These are phyloP conservation scores for Fusarium sp. DNA, from an alignment of 2,329 filamentous ascomycete genomes.

Conservation along the genomic window DNA sequence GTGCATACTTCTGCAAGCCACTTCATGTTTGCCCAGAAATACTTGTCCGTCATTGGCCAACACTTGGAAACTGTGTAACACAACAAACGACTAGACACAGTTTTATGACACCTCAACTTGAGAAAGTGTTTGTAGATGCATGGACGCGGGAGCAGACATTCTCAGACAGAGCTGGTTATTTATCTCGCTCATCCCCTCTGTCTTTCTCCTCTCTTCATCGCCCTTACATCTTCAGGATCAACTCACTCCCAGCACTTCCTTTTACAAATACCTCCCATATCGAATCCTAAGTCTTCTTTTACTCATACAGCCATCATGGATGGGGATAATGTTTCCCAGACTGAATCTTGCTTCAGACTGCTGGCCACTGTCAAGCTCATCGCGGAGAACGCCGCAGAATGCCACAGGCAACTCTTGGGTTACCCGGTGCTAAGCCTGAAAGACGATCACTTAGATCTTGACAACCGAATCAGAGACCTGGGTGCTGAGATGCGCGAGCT, in stretches of 20 bases:
- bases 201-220: not conserved
- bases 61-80: not conserved
- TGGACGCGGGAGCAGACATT: not conserved
- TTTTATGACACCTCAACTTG: not conserved
- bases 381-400: not conserved
- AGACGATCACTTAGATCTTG: not conserved
- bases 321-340: not conserved
- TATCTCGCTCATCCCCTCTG: too few species aligned
- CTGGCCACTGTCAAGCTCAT: not conserved
- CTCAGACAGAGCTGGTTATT: not conserved
- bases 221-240: not conserved
- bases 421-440: not conserved
- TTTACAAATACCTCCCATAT: rapidly evolving
- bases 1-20: not conserved
- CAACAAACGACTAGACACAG: not conserved
- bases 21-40: not conserved
- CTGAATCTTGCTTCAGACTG: not conserved
- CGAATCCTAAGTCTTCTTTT: rapidly evolving
- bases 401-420: not conserved
- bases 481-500: not conserved
- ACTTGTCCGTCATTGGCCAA: not conserved
- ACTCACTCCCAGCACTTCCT: not conserved
- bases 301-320: not conserved
- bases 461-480: not conserved
- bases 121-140: not conserved